These are phyloP conservation scores for Trichoderma gracile DNA, from an alignment of 2,329 filamentous ascomycete genomes.

Conservation along the genomic window DNA sequence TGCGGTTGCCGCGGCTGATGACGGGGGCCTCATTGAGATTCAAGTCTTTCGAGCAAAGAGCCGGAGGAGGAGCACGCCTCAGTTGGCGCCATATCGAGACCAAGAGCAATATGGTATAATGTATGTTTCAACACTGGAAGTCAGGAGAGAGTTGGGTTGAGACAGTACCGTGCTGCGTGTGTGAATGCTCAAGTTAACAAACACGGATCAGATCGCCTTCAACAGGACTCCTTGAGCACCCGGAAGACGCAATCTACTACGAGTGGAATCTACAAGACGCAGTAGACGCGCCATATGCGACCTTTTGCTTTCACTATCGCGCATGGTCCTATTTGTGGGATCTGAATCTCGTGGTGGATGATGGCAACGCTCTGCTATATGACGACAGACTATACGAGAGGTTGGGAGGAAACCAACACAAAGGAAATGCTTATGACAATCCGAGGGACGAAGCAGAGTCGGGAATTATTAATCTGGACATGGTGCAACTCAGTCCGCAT, in stretches of 20 bases:
- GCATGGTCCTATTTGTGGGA: conserved; percentile 51
- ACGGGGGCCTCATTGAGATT: conserved; percentile 6
- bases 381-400: not conserved
- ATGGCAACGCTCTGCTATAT: conserved; percentile 9
- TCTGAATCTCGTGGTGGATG: conserved; percentile 50
- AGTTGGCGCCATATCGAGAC: conserved; percentile 46
- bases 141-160: not conserved
- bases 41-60: conserved; percentile 48
- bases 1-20: conserved; percentile 1
- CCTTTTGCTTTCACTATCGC: conserved; percentile 59
- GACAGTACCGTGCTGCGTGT: no score
- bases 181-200: not conserved
- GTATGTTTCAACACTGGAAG: conserved; percentile 42
- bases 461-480: not conserved
- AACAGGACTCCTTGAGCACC: conserved; percentile 53
- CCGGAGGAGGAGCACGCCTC: conserved; percentile 45
- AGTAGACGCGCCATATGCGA: conserved; percentile 53
- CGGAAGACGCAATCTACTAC: conserved; percentile 53
- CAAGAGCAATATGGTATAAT: conserved; percentile 55
- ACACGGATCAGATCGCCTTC: conserved; percentile 50
- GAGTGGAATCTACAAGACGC: conserved; percentile 55
- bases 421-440: not conserved
- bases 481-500: not conserved
- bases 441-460: not conserved
- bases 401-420: not conserved